These are phyloP conservation scores for Geotrichum histeridarum DNA, from an alignment of 1,139 yeast genomes.

Conservation along the genomic window DNA sequence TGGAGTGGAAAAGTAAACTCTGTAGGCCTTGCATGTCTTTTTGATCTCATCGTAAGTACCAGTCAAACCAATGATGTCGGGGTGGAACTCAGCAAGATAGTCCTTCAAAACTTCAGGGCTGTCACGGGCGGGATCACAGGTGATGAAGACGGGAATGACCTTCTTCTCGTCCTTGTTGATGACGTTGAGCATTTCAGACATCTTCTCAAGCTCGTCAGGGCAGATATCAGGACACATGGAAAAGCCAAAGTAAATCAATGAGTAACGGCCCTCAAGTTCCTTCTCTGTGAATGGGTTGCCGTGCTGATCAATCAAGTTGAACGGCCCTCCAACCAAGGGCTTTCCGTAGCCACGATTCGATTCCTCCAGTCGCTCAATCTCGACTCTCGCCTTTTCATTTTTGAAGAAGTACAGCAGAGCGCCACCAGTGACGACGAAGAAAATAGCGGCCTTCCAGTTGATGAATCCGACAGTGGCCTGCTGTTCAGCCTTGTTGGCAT, in stretches of 20 bases:
- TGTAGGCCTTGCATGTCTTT: slow-evolving; percentile 73
- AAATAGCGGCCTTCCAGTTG: slow-evolving; percentile 78
- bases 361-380: slow-evolving; percentile 70
- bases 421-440: slow-evolving; percentile 65
- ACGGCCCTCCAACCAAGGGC: slow-evolving; percentile 91
- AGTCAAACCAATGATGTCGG: slow-evolving; percentile 80
- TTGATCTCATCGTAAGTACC: slow-evolving; percentile 85
- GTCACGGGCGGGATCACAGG: slow-evolving; percentile 96
- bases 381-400: slow-evolving; percentile 66
- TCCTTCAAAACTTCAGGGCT: slow-evolving; percentile 74
- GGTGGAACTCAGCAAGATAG: slow-evolving; percentile 82
- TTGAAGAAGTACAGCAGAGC: slow-evolving; percentile 64
- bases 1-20: slow-evolving; percentile 95
- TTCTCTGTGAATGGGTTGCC: slow-evolving; percentile 71
- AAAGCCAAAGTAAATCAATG: slow-evolving; percentile 86
- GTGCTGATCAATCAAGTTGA: slow-evolving; percentile 62
- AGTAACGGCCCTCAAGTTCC: slow-evolving; percentile 69
- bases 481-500: slow-evolving; percentile 30
- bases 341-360: slow-evolving; percentile 83
- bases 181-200: slow-evolving; percentile 69
- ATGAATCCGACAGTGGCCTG: slow-evolving; percentile 57
- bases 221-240: slow-evolving; percentile 97
- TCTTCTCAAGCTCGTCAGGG: slow-evolving; percentile 92
- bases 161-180: slow-evolving; percentile 49
- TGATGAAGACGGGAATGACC: slow-evolving; percentile 65